Conservation (phyloP, 345 rosid genomes). For the Brassica napus region Da-Ae NC_063440.1:14322001-14322500, state of each 20-base stretch:
- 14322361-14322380: too few species aligned
- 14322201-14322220: conserved; percentile 9
- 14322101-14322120: not conserved
- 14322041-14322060: conserved; percentile 4
- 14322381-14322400: too few species aligned
- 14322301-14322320: not conserved
- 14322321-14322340: conserved; percentile 10
- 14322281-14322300: not conserved
- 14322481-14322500: not conserved
- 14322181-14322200: conserved; percentile 21
- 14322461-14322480: not conserved
- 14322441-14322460: too few species aligned
- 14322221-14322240: conserved; percentile 27
- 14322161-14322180: conserved; percentile 29
- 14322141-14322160: conserved; percentile 18
- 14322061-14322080: conserved; percentile 28
- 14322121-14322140: conserved; percentile 12
- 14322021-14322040: not conserved
- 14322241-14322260: conserved; percentile 8
- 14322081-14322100: conserved; percentile 12
- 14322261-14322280: conserved; percentile 17
- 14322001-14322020: not conserved
- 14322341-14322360: not conserved
- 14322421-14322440: too few species aligned
- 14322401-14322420: not conserved